A percentile compares a stretch with the other conserved stretches of the same genome.
These are phyloP conservation scores for Orbilia blumenaviensis DNA, from an alignment of 2,329 filamentous ascomycete genomes.

Conservation along the genomic window DNA sequence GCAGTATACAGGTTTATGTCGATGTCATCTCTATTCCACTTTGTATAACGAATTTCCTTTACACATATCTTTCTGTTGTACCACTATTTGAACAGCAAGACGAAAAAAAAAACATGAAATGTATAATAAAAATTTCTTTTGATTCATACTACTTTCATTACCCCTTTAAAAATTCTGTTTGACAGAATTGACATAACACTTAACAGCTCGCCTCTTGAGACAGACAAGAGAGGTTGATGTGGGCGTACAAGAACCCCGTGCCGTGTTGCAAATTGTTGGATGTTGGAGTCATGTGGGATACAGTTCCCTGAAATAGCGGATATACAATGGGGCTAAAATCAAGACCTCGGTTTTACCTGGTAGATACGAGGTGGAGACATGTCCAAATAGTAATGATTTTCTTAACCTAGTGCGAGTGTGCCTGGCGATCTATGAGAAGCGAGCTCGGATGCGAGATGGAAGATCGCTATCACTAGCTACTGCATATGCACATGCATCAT, in stretches of 20 bases:
- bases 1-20: not conserved
- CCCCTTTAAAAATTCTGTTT: not conserved
- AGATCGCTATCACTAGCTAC: not conserved
- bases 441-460: not conserved
- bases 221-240: not conserved
- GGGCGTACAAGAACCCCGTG: constrained; percentile 23
- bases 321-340: not conserved
- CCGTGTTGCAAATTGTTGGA: constrained; percentile 42
- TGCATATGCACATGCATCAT: not conserved
- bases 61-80: not conserved
- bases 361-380: not conserved
- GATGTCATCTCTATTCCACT: not conserved
- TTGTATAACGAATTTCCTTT: constrained; percentile 31
- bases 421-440: constrained; percentile 31
- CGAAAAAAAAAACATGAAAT: not conserved
- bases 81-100: constrained; percentile 5
- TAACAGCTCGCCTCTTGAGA: not conserved
- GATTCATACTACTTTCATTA: not conserved
- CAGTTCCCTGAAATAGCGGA: not conserved
- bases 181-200: not conserved
- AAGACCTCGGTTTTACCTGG: not conserved
- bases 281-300: constrained; percentile 23
- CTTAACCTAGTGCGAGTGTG: constrained; percentile 3
- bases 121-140: not conserved
- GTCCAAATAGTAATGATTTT: constrained; percentile 17